A percentile compares a stretch with the other conserved stretches of the same genome.
These are phyloP conservation scores for Aegilops umbellulata DNA, from an alignment of 176 grass and related monocot genomes.

Conservation along the genomic window DNA sequence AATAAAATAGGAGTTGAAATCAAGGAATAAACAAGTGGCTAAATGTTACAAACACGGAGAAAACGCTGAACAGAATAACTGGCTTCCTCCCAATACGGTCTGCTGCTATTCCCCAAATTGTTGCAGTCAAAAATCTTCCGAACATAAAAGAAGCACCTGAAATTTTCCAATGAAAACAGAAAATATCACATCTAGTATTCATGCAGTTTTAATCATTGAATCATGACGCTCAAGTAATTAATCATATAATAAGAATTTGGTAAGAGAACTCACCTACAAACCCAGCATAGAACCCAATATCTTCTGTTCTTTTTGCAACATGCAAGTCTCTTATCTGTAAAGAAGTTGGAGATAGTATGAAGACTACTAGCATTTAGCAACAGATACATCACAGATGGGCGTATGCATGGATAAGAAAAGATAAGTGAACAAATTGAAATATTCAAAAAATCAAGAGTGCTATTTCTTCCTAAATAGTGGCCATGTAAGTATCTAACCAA, in stretches of 20 bases:
- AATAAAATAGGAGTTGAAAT: background rate
- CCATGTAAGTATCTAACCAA: background rate
- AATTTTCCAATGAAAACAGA: constrained; percentile 27
- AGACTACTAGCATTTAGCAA: background rate
- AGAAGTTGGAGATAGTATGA: background rate
- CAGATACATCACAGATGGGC: background rate
- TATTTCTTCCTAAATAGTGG: background rate
- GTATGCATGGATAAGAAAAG: background rate
- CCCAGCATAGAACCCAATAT: constrained; percentile 97
- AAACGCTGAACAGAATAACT: constrained; percentile 67
- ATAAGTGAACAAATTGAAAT: background rate
- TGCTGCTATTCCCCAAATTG: constrained; percentile 74
- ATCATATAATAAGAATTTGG: background rate
- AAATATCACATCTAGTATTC: constrained; percentile 27
- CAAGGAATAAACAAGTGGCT: constrained; percentile 2
- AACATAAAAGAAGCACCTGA: constrained; percentile 97
- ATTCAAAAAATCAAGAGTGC: background rate
- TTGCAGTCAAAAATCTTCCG: constrained; percentile 86
- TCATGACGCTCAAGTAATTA: background rate
- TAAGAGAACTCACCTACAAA: constrained; percentile 66
- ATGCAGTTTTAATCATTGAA: background rate
- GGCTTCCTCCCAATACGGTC: constrained; percentile 90
- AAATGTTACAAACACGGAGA: constrained; percentile 74
- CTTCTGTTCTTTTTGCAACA: constrained; percentile 85
- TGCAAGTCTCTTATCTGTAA: constrained; percentile 85